These are phyloP conservation scores for Apostasia shenzhenica DNA, from an alignment of 106 monocot genomes.

Conservation along the genomic window DNA sequence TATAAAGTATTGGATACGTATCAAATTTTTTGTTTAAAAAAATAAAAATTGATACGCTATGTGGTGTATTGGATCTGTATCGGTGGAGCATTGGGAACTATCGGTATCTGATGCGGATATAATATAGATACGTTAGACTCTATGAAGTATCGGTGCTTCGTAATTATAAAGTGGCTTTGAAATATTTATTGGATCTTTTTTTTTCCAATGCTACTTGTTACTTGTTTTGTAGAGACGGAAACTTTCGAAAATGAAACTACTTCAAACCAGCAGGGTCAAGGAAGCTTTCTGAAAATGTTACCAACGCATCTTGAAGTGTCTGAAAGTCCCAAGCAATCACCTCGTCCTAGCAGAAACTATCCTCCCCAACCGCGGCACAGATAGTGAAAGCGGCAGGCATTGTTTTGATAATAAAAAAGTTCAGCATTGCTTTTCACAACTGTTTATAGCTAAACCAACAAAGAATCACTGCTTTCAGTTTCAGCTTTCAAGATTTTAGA, in stretches of 20 bases:
- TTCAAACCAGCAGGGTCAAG: constrained; percentile 50
- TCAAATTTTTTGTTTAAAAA: too few species aligned
- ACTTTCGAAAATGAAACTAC: constrained; percentile 16
- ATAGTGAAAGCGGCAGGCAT: constrained; percentile 13
- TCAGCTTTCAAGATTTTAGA: too few species aligned
- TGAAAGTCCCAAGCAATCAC: constrained; percentile 59
- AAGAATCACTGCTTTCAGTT: too few species aligned
- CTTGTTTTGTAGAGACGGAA: background rate
- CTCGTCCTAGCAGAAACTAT: constrained; percentile 52
- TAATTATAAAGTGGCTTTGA: background rate
- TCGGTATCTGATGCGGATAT: too few species aligned
- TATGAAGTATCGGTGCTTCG: too few species aligned
- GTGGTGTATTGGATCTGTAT: too few species aligned
- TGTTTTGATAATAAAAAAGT: background rate
- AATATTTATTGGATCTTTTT: background rate
- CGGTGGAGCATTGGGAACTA: too few species aligned
- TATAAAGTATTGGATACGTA: too few species aligned
- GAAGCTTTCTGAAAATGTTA: constrained; percentile 81
- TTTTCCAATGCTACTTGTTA: background rate
- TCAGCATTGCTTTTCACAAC: background rate
- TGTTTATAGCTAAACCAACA: background rate
- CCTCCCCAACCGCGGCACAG: constrained; percentile 31
- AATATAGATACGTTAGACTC: too few species aligned
- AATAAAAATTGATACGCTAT: too few species aligned
- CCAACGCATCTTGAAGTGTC: constrained; percentile 64